A percentile compares a stretch with the other conserved stretches of the same genome.
These are phyloP conservation scores for Jatropha podagrica DNA, from an alignment of 441 rosid genomes.

Conservation along the genomic window DNA sequence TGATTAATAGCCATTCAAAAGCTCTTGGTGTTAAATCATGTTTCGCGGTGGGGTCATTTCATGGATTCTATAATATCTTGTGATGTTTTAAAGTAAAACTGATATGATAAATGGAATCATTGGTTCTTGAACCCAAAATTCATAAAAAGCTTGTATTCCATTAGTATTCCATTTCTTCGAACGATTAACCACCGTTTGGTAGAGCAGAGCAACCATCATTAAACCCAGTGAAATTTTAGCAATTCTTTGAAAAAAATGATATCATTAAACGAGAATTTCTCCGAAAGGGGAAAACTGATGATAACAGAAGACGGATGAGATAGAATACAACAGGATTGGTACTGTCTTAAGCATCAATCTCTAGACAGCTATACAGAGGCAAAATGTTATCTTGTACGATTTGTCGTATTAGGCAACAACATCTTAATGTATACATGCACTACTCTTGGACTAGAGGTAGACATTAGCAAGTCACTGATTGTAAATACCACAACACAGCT, in stretches of 20 bases:
- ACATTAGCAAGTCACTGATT: not conserved
- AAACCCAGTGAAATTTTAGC: too few species aligned
- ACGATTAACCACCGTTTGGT: not conserved
- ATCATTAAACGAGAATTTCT: too few species aligned
- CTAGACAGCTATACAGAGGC: not conserved
- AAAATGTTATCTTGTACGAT: not conserved
- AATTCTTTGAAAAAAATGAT: too few species aligned
- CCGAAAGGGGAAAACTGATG: not conserved
- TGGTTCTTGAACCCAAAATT: not conserved
- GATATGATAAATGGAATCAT: not conserved
- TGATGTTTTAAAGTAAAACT: constrained; percentile 14
- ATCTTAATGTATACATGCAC: not conserved
- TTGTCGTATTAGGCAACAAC: constrained; percentile 19
- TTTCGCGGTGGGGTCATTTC: constrained; percentile 24
- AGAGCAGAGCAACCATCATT: not conserved
- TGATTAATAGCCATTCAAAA: constrained; percentile 18
- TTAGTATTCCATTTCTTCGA: not conserved
- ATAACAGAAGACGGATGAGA: not conserved
- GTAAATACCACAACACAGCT: not conserved
- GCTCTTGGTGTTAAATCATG: constrained; percentile 19
- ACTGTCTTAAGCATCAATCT: not conserved
- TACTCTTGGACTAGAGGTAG: too few species aligned
- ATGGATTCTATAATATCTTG: constrained; percentile 29
- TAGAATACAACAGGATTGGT: too few species aligned
- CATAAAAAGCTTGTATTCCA: not conserved